phyloP scores from a whole-genome alignment of 129 eudicot genomes.

The Artemisia argyi region DNA sequence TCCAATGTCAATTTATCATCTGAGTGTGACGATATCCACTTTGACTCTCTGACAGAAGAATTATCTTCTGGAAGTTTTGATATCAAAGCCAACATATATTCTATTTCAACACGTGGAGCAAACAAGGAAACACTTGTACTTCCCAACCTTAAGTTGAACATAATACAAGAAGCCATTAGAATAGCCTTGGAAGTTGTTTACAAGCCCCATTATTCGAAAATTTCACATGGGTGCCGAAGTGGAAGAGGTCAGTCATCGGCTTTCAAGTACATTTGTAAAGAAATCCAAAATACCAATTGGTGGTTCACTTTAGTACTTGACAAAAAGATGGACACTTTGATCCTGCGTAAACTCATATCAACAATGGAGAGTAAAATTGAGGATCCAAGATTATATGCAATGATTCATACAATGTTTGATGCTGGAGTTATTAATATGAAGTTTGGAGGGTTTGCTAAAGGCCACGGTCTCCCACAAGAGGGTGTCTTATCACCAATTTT shows the following conservation, averaged over 20 bases:
- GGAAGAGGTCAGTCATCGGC: conserved; percentile 85
- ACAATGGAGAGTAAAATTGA: conserved; percentile 65
- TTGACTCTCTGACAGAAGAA: conserved; percentile 65
- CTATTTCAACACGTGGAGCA: conserved; percentile 55
- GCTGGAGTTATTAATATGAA: conserved; percentile 67
- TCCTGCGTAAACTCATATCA: conserved; percentile 55
- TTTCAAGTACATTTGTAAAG: conserved; percentile 71
- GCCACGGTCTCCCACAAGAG: conserved; percentile 97
- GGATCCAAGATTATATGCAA: conserved; percentile 54
- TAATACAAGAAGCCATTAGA: conserved; percentile 95
- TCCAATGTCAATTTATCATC: conserved; percentile 59
- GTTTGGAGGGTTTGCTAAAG: conserved; percentile 89
- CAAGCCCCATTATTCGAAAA: conserved; percentile 80
- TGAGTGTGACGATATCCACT: conserved; percentile 49
- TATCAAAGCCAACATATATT: conserved; percentile 48
- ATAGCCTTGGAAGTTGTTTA: conserved; percentile 89
- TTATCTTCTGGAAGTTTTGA: conserved; percentile 56
- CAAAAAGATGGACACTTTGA: conserved; percentile 51
- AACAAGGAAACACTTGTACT: conserved; percentile 70
- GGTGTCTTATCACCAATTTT: conserved; percentile 77
- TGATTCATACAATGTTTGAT: conserved; percentile 60
- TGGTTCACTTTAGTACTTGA: conserved; percentile 67
- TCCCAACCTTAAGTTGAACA: conserved; percentile 66
- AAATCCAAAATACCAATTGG: conserved; percentile 67
- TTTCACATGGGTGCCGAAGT: conserved; percentile 88